Percentiles rank a stretch among this genome's conserved stretches.
Conservation (phyloP, 2,329 filamentous ascomycete genomes). For the Ustulina deusta region DNA sequence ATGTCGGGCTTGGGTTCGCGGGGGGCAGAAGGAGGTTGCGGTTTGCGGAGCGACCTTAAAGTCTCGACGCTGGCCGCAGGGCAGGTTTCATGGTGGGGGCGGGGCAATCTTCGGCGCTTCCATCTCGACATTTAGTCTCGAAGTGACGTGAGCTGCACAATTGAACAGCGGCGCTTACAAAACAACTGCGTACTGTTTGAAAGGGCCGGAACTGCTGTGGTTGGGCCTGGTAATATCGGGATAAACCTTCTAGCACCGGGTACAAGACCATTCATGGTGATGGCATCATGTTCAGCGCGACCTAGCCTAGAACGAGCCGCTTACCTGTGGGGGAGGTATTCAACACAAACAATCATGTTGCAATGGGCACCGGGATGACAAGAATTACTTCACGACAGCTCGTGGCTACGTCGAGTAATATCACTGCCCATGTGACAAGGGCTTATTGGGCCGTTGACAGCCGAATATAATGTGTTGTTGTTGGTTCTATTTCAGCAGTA, state of each 20-base stretch:
- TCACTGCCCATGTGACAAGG: too few relatives aligned
- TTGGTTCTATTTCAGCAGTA: not conserved
- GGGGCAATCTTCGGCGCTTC: conserved; percentile 30
- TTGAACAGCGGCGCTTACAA: not conserved
- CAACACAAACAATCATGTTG: not conserved
- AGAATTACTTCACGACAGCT: not conserved
- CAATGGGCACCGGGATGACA: not conserved
- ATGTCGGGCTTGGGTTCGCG: conserved; percentile 20
- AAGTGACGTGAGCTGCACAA: conserved; percentile 36
- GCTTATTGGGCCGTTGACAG: too few relatives aligned
- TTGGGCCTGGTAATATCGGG: too few relatives aligned
- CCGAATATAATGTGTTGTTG: not conserved
- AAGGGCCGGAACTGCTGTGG: too few relatives aligned
- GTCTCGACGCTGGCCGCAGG: not conserved
- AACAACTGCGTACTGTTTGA: not conserved
- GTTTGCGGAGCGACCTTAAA: conserved; percentile 34
- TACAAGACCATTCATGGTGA: not conserved
- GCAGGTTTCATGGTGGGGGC: conserved; percentile 38
- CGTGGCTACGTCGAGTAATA: not conserved
- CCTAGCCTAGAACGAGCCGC: not conserved
- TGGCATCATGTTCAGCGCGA: not conserved
- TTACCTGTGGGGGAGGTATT: not conserved
- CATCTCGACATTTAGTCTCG: conserved; percentile 31
- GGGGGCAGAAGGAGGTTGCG: conserved; percentile 23
- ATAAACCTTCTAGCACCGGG: not conserved